Evolutionary conservation across 345 rosid species (phyloP), one percentile per base, ranked within the genome.

Genomic region (Microcos paniculata): DNA sequence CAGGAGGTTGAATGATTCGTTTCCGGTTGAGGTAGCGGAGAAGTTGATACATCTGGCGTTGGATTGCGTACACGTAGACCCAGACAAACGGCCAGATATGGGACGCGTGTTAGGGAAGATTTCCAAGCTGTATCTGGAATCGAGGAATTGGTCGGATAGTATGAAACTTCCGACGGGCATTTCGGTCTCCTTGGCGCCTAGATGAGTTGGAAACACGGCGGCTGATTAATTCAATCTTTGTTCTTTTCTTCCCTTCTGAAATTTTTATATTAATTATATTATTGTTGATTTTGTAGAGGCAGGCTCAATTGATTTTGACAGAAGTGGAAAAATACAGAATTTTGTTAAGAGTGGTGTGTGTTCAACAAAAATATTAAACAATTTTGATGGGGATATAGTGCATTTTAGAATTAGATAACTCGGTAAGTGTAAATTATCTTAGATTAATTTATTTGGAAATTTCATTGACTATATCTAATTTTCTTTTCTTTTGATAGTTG

Each of bases 71-170:
- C 83, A 82, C 24, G 87, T 57, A 77, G 96, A 93, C 62, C 87
- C 93, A 8, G 83, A 82, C 79, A 78, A 84, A 28, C 84, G 99
- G 74, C 98, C 98, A 3, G 86, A 88, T 46, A 91, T 93, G 98
- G 89, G 91, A 77, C 90, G 93, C 84, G 98, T 93, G 68, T 90
- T 91, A 4, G 91, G 91, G 5, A 93, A 88, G 78, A 82, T 93
- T n/a, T 95, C 98, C 1, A 88, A 87, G 57, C 3, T 87, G 73
- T 95, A 89, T 79, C 63, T 93, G 31, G 88, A 86, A 49, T 90
- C 97, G 10, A 68, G 62, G 57, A 79, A n/a, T 31, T 95, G 99
- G 99, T 84, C 83, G 2, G 81, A 87, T 5, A 82, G 23, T 3
- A 18, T 91, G 23, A 80, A 77, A 43, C 46, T 82, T 52, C 90